A percentile compares a stretch with the other conserved stretches of the same genome.
Conservation (phyloP, 192 early-diverging fungal genomes). For the Linnemannia schmuckeri region DNA sequence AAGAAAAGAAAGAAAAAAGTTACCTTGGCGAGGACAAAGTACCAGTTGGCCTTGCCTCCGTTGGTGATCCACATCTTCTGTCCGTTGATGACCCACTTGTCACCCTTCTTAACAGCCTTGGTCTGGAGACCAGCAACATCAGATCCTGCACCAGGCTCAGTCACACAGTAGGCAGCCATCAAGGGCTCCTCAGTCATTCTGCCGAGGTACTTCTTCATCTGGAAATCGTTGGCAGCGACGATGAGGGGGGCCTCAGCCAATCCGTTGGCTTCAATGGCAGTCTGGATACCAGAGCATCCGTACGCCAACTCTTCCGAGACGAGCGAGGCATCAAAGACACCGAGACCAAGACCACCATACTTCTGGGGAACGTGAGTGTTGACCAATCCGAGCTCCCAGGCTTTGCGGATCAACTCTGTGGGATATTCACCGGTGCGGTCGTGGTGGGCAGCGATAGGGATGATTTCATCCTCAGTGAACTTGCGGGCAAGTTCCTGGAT, state of each 20-base stretch:
- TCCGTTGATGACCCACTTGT: constrained; percentile 86
- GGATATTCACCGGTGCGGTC: constrained; percentile 97
- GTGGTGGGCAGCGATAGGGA: constrained; percentile 92
- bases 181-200: constrained; percentile 96
- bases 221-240: constrained; percentile 87
- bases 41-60: constrained; percentile 97
- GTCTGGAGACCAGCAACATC: constrained; percentile 82
- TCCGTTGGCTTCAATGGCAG: constrained; percentile 97
- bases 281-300: constrained; percentile 96
- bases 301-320: constrained; percentile 94
- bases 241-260: constrained; percentile 93
- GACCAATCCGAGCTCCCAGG: constrained; percentile 94
- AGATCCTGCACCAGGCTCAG: constrained; percentile 83
- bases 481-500: constrained; percentile 92
- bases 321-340: constrained; percentile 88
- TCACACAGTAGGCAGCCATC: constrained; percentile 95
- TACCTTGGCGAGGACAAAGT: constrained; percentile 90
- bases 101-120: constrained; percentile 79
- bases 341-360: constrained; percentile 91
- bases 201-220: constrained; percentile 97
- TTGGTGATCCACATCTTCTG: constrained; percentile 99
- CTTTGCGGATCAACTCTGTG: constrained; percentile 82
- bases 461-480: constrained; percentile 91
- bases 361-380: constrained; percentile 90
- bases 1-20: not conserved